phyloP scores from a whole-genome alignment of 306 rosid genomes.

The Citrullus mucosospermus region DNA sequence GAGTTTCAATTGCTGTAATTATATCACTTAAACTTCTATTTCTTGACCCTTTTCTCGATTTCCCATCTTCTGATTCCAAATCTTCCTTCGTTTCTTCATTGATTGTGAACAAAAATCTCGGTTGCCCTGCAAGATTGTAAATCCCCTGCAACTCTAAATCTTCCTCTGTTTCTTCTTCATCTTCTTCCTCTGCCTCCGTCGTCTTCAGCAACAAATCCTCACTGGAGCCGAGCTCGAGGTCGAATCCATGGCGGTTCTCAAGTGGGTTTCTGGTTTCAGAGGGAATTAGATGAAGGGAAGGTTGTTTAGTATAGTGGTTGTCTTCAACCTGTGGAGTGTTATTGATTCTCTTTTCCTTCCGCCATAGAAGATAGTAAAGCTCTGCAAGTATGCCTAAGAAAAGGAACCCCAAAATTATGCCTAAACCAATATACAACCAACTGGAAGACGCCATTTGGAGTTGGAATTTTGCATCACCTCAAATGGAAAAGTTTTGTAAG shows the following conservation, averaged over 20 bases:
- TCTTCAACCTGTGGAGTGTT: not conserved
- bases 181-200: conserved; percentile 23
- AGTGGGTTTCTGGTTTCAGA: conserved; percentile 9
- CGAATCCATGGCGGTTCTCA: conserved; percentile 15
- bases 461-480: not conserved
- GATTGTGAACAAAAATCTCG: conserved; percentile 79
- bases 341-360: not conserved
- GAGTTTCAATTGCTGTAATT: conserved; percentile 28
- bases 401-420: not conserved
- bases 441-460: not conserved
- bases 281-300: not conserved
- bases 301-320: not conserved
- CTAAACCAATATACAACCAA: not conserved
- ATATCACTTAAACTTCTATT: conserved; percentile 59
- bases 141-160: conserved; percentile 68
- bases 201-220: conserved; percentile 33
- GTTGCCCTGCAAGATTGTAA: conserved; percentile 71
- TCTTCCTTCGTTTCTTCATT: conserved; percentile 75
- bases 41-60: conserved; percentile 56
- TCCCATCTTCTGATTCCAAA: conserved; percentile 74
- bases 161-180: conserved; percentile 11
- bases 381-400: not conserved
- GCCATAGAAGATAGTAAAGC: not conserved
- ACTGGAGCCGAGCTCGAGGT: conserved; percentile 28
- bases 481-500: not conserved